These are phyloP conservation scores for Fusarium cyanostomum DNA, from an alignment of 2,329 filamentous ascomycete genomes.

Conservation along the genomic window DNA sequence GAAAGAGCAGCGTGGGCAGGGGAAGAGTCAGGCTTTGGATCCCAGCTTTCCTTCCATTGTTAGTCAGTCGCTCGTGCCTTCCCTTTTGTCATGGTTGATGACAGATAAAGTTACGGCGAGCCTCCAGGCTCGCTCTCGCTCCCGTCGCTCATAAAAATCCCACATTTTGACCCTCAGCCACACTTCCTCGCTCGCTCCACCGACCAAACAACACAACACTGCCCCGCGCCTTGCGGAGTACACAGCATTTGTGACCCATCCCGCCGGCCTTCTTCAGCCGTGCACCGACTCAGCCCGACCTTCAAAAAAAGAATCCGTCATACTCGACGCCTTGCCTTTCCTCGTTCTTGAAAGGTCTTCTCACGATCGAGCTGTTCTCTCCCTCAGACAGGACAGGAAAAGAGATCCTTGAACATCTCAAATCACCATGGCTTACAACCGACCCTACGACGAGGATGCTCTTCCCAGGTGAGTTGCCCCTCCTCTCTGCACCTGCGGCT, in stretches of 20 bases:
- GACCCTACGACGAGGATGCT: conserved; percentile 91
- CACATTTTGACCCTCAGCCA: conserved; percentile 32
- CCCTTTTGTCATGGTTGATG: conserved; percentile 13
- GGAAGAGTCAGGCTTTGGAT: conserved; percentile 25
- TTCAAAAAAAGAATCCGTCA: conserved; percentile 25
- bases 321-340: conserved; percentile 4
- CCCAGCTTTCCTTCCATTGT: conserved; percentile 2
- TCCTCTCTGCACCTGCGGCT: conserved; percentile 38
- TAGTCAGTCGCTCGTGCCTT: conserved; percentile 1
- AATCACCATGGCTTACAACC: conserved; percentile 86
- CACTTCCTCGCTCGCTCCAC: conserved; percentile 29
- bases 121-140: not conserved
- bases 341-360: not conserved
- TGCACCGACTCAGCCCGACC: conserved; percentile 29
- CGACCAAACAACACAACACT: conserved; percentile 30
- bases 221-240: conserved; percentile 27
- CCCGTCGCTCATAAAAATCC: conserved; percentile 1
- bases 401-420: not conserved
- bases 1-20: conserved; percentile 10
- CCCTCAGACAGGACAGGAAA: not conserved
- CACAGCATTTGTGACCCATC: conserved; percentile 7
- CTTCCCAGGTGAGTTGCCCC: conserved; percentile 75
- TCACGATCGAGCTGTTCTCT: not conserved
- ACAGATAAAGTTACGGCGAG: conserved; percentile 13
- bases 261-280: conserved; percentile 29